Evolutionary conservation across 1,139 yeast species (phyloP).

Genomic region (Candida neerlandica): DNA sequence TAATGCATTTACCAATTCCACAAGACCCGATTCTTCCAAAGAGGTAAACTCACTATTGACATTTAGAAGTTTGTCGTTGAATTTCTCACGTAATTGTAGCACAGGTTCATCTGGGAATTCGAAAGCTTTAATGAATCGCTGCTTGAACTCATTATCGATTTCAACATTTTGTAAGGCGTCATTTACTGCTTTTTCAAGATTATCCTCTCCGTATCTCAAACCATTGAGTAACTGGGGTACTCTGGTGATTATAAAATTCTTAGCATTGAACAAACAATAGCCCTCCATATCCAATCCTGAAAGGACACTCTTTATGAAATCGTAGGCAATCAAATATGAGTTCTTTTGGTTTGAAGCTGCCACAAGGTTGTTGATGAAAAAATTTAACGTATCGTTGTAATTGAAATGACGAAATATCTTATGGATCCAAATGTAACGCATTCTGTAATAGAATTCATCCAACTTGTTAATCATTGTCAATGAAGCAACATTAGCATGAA

Average conservation of each 20-base stretch:
- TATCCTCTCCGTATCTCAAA: slow-evolving; percentile 22
- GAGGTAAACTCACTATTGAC: slow-evolving; percentile 58
- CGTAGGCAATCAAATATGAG: slow-evolving; percentile 20
- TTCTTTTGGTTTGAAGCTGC: slow-evolving; percentile 4
- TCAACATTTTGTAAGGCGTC: slow-evolving; percentile 19
- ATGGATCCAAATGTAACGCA: slow-evolving; percentile 10
- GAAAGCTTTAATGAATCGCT: slow-evolving; percentile 50
- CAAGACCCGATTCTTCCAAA: slow-evolving; percentile 51
- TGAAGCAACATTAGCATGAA: slow-evolving; percentile 5
- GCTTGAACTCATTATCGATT: slow-evolving; percentile 49
- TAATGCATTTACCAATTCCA: slow-evolving; percentile 35
- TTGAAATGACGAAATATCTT: slow-evolving; percentile 9
- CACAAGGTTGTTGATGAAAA: slow-evolving; percentile 6
- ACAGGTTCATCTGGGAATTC: slow-evolving; percentile 15
- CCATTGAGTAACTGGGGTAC: slow-evolving; percentile 26
- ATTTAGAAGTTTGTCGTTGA: slow-evolving; percentile 41
- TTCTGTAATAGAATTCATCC: slow-evolving; percentile 5
- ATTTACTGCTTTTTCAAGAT: slow-evolving; percentile 20
- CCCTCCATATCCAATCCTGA: slow-evolving; percentile 18
- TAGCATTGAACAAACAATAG: slow-evolving; percentile 31
- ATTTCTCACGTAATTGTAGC: slow-evolving; percentile 21
- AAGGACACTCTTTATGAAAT: slow-evolving; percentile 25
- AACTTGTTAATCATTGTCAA: slow-evolving; percentile 7
- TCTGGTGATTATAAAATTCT: slow-evolving; percentile 35
- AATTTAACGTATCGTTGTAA: neutral